Percentiles rank a stretch among this genome's conserved stretches.
Evolutionary conservation across 2,329 filamentous ascomycete genomes (phyloP).

Genomic region (Microcyclospora tardicrescens): DNA sequence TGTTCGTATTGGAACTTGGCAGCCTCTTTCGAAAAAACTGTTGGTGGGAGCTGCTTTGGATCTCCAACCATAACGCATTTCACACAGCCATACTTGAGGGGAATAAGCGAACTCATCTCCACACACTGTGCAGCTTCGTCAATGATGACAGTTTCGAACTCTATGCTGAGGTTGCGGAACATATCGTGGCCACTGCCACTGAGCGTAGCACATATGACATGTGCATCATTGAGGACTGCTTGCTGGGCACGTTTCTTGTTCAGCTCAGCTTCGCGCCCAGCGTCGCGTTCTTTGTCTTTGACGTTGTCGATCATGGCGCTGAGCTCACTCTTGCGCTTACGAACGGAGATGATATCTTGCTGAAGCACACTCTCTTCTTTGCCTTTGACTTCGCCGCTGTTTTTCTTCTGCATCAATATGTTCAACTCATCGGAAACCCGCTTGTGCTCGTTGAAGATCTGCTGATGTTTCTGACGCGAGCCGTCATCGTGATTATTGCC

Average conservation of each 20-base stretch:
- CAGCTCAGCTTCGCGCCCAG: slow-evolving; percentile 73
- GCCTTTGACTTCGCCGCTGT: slow-evolving; percentile 37
- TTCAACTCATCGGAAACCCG: slow-evolving; percentile 51
- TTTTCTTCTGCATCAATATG: slow-evolving; percentile 56
- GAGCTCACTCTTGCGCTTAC: slow-evolving; percentile 61
- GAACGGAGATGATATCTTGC: slow-evolving; percentile 64
- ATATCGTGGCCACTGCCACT: slow-evolving; percentile 95
- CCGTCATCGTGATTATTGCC: slow-evolving; percentile 25
- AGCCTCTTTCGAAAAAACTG: slow-evolving; percentile 86
- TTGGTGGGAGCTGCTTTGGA: slow-evolving; percentile 91
- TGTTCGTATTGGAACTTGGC: slow-evolving; percentile 92
- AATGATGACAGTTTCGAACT: slow-evolving; percentile 97
- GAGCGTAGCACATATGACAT: slow-evolving; percentile 88
- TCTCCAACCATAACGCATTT: slow-evolving; percentile 97
- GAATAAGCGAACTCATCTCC: slow-evolving; percentile 89
- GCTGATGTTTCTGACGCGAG: slow-evolving; percentile 39
- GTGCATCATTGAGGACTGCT: slow-evolving; percentile 75
- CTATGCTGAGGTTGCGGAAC: slow-evolving; percentile 85
- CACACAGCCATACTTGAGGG: slow-evolving; percentile 89
- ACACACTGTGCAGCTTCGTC: slow-evolving; percentile 98
- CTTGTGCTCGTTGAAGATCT: slow-evolving; percentile 60
- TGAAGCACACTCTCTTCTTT: slow-evolving; percentile 52
- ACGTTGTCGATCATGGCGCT: slow-evolving; percentile 75
- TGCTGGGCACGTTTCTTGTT: slow-evolving; percentile 75
- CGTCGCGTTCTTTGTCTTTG: slow-evolving; percentile 73